Percentiles rank a stretch among this genome's conserved stretches.
Evolutionary conservation across 176 grass and related monocot species (phyloP).

Genomic region (Phoenix roebelenii): DNA sequence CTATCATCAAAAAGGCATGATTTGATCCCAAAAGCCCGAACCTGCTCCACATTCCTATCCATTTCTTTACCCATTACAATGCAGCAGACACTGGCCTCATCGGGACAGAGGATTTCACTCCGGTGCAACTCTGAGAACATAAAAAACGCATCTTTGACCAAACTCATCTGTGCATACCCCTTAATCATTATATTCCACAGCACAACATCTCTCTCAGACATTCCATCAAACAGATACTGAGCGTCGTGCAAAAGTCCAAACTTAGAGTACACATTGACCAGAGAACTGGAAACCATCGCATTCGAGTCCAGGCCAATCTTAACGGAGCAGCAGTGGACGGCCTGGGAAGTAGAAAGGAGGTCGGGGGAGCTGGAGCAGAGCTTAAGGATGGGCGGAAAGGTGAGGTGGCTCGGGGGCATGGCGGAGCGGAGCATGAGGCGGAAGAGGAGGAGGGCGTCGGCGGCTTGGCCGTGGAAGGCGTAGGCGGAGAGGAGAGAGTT

Average conservation of each 20-base stretch:
- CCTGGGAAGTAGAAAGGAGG: slow-evolving; percentile 6
- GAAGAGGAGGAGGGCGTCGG: slow-evolving; percentile 14
- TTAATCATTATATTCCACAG: slow-evolving; percentile 29
- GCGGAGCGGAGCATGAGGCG: slow-evolving; percentile 15
- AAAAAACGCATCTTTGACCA: slow-evolving; percentile 2
- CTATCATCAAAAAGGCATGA: slow-evolving; percentile 3
- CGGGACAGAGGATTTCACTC: slow-evolving; percentile 5
- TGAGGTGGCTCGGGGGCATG: slow-evolving; percentile 2
- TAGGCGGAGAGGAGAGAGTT: slow-evolving; percentile 21
- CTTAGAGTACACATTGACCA: slow-evolving; percentile 17
- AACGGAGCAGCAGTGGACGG: slow-evolving; percentile 12
- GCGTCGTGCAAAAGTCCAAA: slow-evolving; percentile 15
- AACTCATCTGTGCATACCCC: slow-evolving; percentile 6
- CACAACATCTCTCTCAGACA: slow-evolving; percentile 19
- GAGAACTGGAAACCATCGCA: slow-evolving; percentile 20
- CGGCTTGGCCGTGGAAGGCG: slow-evolving; percentile 3
- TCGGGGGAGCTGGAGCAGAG: slow-evolving; percentile 4
- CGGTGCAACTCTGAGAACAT: slow-evolving; percentile 16
- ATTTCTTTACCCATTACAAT: slow-evolving; percentile 6
- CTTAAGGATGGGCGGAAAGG: slow-evolving; percentile 21
- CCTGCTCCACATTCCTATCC: not conserved
- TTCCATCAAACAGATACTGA: slow-evolving; percentile 14
- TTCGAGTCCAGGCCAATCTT: slow-evolving; percentile 11
- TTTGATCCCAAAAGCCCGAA: slow-evolving; percentile 21
- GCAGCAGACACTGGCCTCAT: slow-evolving; percentile 3